Conservation (phyloP, 2,329 filamentous ascomycete species). For the Fusarium fujikuroi region DNA sequence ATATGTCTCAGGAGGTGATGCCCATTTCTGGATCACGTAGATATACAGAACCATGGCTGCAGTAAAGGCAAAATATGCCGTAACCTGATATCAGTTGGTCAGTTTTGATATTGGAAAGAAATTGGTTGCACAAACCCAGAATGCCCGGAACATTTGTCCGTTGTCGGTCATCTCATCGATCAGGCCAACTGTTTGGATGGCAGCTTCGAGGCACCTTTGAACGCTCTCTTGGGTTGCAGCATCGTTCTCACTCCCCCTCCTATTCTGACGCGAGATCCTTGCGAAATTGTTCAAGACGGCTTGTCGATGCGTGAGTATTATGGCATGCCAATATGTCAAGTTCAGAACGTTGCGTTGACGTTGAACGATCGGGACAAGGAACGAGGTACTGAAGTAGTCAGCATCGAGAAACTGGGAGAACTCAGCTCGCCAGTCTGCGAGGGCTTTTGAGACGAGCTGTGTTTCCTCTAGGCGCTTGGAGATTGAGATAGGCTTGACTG, state of each 20-base stretch:
- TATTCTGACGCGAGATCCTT: slow-evolving; percentile 15
- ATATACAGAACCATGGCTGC: slow-evolving; percentile 42
- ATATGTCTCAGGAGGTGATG: slow-evolving; percentile 34
- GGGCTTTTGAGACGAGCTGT: slow-evolving; percentile 43
- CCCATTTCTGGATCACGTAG: slow-evolving; percentile 42
- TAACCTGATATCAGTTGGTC: slow-evolving; percentile 20
- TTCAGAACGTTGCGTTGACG: slow-evolving; percentile 56
- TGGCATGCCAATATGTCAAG: slow-evolving; percentile 55
- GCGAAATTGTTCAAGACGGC: slow-evolving; percentile 52
- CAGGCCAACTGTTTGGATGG: slow-evolving; percentile 35
- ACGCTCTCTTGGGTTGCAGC: slow-evolving; percentile 31
- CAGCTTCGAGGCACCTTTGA: slow-evolving; percentile 33
- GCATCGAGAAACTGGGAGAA: slow-evolving; percentile 53
- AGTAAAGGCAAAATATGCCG: slow-evolving; percentile 42
- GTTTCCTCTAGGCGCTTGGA: slow-evolving; percentile 43
- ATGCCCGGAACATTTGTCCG: slow-evolving; percentile 39
- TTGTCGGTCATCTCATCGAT: slow-evolving; percentile 40
- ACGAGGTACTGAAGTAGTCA: slow-evolving; percentile 48
- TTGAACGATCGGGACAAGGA: slow-evolving; percentile 54
- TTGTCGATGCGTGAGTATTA: slow-evolving; percentile 53
- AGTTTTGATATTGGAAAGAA: neutral
- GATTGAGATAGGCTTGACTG: slow-evolving; percentile 49
- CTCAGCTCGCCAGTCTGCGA: slow-evolving; percentile 50
- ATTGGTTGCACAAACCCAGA: slow-evolving; percentile 21
- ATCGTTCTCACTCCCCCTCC: slow-evolving; percentile 3